Evolutionary conservation across 129 eudicot species (phyloP).

Genomic region (Helichrysum umbraculigerum): DNA sequence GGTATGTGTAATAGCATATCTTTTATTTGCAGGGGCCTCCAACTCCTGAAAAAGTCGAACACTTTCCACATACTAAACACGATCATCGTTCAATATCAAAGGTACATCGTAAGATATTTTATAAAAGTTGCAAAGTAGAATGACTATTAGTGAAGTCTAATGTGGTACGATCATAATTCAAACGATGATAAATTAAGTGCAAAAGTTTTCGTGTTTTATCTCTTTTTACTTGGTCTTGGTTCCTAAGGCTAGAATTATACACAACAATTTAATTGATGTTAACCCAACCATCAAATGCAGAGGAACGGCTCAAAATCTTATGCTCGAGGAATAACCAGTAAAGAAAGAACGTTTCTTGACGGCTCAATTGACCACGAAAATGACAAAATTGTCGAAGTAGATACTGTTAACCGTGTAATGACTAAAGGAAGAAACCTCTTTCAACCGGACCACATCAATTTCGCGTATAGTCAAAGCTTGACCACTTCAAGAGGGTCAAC

Average conservation of each 20-base stretch:
- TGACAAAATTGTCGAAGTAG: conserved; percentile 71
- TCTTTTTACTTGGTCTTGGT: not conserved
- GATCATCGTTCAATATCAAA: conserved; percentile 35
- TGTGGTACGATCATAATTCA: too few relatives aligned
- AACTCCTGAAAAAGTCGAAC: conserved; percentile 86
- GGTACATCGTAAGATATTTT: conserved; percentile 34
- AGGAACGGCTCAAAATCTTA: conserved; percentile 50
- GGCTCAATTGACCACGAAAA: conserved; percentile 37
- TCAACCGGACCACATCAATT: conserved; percentile 39
- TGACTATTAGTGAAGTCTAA: not conserved
- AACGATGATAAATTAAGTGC: not conserved
- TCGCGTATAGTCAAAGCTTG: conserved; percentile 48
- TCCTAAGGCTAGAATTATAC: not conserved
- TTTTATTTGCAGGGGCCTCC: conserved; percentile 55
- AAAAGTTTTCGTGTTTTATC: too few relatives aligned
- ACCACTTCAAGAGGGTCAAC: conserved; percentile 73
- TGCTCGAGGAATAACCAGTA: conserved; percentile 12
- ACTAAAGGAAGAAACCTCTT: conserved; percentile 46
- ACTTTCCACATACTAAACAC: conserved; percentile 36
- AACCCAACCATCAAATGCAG: conserved; percentile 37
- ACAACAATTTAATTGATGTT: not conserved
- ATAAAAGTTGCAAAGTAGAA: not conserved
- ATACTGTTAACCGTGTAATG: conserved; percentile 36
- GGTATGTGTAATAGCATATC: not conserved
- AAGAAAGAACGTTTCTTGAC: conserved; percentile 14